A percentile compares a stretch with the other conserved stretches of the same genome.
Evolutionary conservation across 2,329 filamentous ascomycete genomes (phyloP).

Genomic region (Epicoccum sorghinum): DNA sequence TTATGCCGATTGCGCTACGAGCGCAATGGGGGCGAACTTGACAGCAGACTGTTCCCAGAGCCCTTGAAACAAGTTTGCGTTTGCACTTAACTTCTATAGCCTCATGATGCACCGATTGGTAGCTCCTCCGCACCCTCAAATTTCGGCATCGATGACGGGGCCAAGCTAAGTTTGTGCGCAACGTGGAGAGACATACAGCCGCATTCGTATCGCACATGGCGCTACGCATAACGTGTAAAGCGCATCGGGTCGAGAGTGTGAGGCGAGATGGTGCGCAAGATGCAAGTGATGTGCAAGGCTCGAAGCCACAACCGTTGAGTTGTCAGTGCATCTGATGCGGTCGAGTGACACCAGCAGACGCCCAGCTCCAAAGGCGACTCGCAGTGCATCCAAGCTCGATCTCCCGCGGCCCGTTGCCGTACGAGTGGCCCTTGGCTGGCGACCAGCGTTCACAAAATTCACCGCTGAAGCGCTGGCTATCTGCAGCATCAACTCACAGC

Average conservation of each 20-base stretch:
- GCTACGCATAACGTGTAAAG: background rate
- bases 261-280: background rate
- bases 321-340: constrained; percentile 14
- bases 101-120: constrained; percentile 14
- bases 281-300: constrained; percentile 1
- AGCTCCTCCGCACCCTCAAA: constrained; percentile 5
- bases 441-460: constrained; percentile 25
- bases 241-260: background rate
- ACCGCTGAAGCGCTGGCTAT: constrained; percentile 32
- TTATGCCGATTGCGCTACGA: constrained; percentile 3
- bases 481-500: constrained; percentile 31
- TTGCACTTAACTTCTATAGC: constrained; percentile 8
- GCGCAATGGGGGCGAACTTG: background rate
- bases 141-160: constrained; percentile 1
- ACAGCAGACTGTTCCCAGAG: constrained; percentile 1
- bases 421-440: constrained; percentile 22
- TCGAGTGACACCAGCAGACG: constrained; percentile 14
- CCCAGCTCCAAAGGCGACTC: constrained; percentile 17
- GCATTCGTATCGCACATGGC: constrained; percentile 8
- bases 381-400: constrained; percentile 25
- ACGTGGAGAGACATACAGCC: constrained; percentile 15
- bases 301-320: constrained; percentile 9
- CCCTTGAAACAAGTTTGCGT: constrained; percentile 10
- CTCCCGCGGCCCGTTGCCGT: constrained; percentile 36
- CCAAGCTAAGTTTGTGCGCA: constrained; percentile 1